Base-by-base conservation (phyloP, 192 early-diverging fungal species). In the Umbelopsis isabellina region DNA sequence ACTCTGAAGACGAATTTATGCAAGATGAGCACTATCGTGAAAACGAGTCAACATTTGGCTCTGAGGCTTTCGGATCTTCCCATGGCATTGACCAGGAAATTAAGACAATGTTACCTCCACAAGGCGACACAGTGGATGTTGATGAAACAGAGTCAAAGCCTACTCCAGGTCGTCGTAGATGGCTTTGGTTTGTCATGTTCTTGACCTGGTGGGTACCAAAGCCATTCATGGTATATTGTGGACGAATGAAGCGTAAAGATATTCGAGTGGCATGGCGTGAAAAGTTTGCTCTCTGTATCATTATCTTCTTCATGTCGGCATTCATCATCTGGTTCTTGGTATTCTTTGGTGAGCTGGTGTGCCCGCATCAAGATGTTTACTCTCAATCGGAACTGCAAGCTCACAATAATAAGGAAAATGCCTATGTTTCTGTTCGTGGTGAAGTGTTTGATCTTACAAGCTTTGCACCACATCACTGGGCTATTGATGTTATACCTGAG, bases 241-340 rank as follows among this genome's bases (percentile, higher is more conserved):
- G 94, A 23, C 83, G 90, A 46, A 93, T 96, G 88, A 86, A 89
- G 75, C 86, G 88, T 48, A 83, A 80, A 22, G 92, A 94, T 73
- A 83, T 94, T 65, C 92, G 88, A 48, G 87, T 94, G 81, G 98
- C 98, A 9, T 99, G 98, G 98, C 88, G 98, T 67, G 98, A 99
- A 77, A 98, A 99, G 78, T 86, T 97, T 10, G 92, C 98, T 1
- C 84, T 99, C 30, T 95, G 94, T 72, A 72, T 93, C 70, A 79
- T 98, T 66, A 94, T 97, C 46, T 82, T 90, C 21, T 85, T 94
- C 48, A 75, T 96, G 67, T 93, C 91, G 21, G 84, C 72, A 16
- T 76, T 91, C 74, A 89, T 96, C 51, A 83, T 98, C 45, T 96
- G 97, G 79, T 91, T 95, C 73, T 93, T 95, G 46, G 91, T 85